Base-by-base conservation (phyloP, 2,329 filamentous ascomycete species). In the Talaromyces sp. region DNA sequence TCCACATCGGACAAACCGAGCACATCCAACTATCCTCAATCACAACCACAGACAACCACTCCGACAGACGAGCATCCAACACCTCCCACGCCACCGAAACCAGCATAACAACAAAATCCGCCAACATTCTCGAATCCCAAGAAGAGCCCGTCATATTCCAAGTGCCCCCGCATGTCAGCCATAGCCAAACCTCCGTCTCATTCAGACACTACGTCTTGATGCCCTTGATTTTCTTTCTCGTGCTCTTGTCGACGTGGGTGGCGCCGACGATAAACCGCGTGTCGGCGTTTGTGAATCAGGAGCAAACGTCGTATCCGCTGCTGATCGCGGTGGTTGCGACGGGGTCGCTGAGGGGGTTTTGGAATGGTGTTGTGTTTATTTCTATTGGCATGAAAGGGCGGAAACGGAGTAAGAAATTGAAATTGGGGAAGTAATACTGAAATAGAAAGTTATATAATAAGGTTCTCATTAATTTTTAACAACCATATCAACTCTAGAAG, bases 151-250 rank as follows among this genome's bases (percentile, higher is more conserved):
- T 30, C 25, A 15, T 30, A 30, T 53, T 28, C 25, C 22, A 22
- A 22, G 28, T 53, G n/a, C n/a, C n/a, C 13, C 49, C 49, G 9
- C 49, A 27, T 8, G 25, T 30, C 25, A 53, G 6, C 6, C 63
- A 68, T 17, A 64, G 58, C 32, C 67, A 68, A 15, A 70, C 72
- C 9, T 67, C 70, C 2, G 65, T 77, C 0, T 77, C 75, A 0
- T 70, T 77, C 47, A 65, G 73, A 10, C 73, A 77, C 58, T 77
- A 75, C 59, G 67, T 77, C 15, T 67, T 77, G 17, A 77, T 77
- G 75, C 75, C 74, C 1, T 66, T 73, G 3, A 65, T 76, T 19
- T 75, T 76, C 62, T 75, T 75, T 57, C 63, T 76, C 2, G 73
- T 72, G 5, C 63, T 75, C 28, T 59, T 76, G 15, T 64, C 68